Evolutionary conservation across 2,329 filamentous ascomycete genomes (phyloP), one percentile per base, ranked within the genome.

Genomic region (Penicillium sp.): DNA sequence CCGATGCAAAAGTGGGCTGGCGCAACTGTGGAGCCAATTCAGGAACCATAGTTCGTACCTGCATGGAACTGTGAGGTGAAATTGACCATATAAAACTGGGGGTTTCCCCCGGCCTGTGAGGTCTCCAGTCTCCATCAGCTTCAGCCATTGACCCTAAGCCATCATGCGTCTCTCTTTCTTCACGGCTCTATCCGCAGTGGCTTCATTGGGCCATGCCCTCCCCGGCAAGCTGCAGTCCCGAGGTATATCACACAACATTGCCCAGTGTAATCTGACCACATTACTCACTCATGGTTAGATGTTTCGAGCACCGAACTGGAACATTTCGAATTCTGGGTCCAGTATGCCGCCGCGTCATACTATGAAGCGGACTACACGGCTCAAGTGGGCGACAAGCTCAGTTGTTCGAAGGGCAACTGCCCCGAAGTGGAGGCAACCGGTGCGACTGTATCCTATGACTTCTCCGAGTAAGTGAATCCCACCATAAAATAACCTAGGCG

Each of bases 321-420:
- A 7, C 49, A 77, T 38, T 73, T 82, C 12, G 61, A 73, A 13
- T 77, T 81, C 61, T 80, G 78, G 69, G 76, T 77, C 50, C 78
- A 82, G 60, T 83, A 80, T 67, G 76, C 79, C 4, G 79, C 79
- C 1, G 80, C 81, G 0, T 69, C 79, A 31, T 82, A 82, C 68
- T 83, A 81, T 63, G 65, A 73, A 4, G 63, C 62, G 38, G 81
- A 81, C 69, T 81, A 80, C 65, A 70, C 76, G 43, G 70, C 71
- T 38, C 51, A 63, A 44, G 54, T 74, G n/a, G 72, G 71, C 49
- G 73, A 74, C 12, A 76, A 77, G 55, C 44, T 81, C 39, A 73
- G 66, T 17, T 83, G 81, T 59, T 65, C 66, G 1, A 67, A 73
- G 17, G 74, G 73, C 0, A 81, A 79, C 60, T 83, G 81, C 59